Conservation (phyloP, 2,329 filamentous ascomycete species). For the Karstenula rhodostoma region DNA sequence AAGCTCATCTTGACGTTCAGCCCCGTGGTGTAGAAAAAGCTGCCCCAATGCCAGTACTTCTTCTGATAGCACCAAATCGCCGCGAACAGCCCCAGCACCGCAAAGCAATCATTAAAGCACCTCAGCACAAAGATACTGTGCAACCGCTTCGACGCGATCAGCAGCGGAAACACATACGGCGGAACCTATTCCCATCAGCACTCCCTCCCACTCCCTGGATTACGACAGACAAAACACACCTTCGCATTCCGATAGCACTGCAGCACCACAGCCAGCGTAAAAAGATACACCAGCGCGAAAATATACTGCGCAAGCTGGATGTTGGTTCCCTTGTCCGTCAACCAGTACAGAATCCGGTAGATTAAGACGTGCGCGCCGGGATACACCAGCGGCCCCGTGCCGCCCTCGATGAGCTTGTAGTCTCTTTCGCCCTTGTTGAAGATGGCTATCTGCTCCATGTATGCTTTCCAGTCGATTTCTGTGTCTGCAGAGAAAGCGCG, state of each 20-base stretch:
- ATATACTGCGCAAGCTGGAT: slow-evolving; percentile 83
- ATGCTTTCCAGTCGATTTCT: slow-evolving; percentile 96
- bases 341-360: slow-evolving; percentile 78
- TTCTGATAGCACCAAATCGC: slow-evolving; percentile 82
- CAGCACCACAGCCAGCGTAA: slow-evolving; percentile 78
- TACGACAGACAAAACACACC: slow-evolving; percentile 55
- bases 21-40: slow-evolving; percentile 76
- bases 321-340: slow-evolving; percentile 79
- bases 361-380: slow-evolving; percentile 93
- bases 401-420: slow-evolving; percentile 84
- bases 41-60: slow-evolving; percentile 75
- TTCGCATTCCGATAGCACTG: slow-evolving; percentile 79
- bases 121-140: slow-evolving; percentile 93
- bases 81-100: slow-evolving; percentile 81
- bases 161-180: slow-evolving; percentile 84
- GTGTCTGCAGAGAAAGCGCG: slow-evolving; percentile 68
- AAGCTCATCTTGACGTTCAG: slow-evolving; percentile 96
- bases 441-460: slow-evolving; percentile 90
- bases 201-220: background rate
- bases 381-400: slow-evolving; percentile 93
- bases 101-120: slow-evolving; percentile 96
- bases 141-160: slow-evolving; percentile 88
- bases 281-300: slow-evolving; percentile 82
- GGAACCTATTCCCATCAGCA: slow-evolving; percentile 65
- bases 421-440: slow-evolving; percentile 86